phyloP scores from a whole-genome alignment of 1,284 basidiomycete species.

The Apiotrichum gamsii region DNA sequence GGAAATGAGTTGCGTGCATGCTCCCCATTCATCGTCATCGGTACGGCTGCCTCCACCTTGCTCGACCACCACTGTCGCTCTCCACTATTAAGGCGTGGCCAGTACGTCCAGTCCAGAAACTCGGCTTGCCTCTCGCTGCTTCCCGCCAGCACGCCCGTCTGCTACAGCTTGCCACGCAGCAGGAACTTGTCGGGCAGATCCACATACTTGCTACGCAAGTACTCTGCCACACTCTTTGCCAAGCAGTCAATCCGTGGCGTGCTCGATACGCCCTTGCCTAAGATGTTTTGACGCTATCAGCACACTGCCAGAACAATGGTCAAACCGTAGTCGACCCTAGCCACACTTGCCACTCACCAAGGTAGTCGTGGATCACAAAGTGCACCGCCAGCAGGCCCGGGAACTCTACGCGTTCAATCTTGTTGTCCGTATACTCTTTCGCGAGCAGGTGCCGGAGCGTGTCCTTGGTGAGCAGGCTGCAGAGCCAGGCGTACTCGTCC shows the following conservation, averaged over 20 bases:
- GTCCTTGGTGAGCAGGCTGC: constrained; percentile 15
- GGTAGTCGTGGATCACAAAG: constrained; percentile 37
- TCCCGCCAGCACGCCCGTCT: too few species aligned
- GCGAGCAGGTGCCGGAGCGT: constrained; percentile 17
- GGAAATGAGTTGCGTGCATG: too few species aligned
- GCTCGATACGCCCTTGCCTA: constrained; percentile 14
- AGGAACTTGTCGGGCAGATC: constrained; percentile 13
- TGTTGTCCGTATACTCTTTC: constrained; percentile 19
- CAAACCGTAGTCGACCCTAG: too few species aligned
- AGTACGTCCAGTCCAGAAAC: too few species aligned
- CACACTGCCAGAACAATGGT: too few species aligned
- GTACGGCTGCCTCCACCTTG: too few species aligned
- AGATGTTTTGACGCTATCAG: too few species aligned
- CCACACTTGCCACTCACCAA: too few species aligned
- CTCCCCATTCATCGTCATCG: too few species aligned
- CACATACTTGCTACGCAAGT: constrained; percentile 9
- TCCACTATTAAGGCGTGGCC: too few species aligned
- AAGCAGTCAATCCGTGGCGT: constrained; percentile 13
- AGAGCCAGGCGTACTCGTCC: constrained; percentile 24
- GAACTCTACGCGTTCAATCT: constrained; percentile 29
- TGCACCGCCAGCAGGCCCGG: constrained; percentile 30
- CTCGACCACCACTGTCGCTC: too few species aligned
- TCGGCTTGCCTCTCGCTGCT: too few species aligned
- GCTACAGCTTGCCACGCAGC: constrained; percentile 11
- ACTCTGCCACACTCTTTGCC: constrained; percentile 18